phyloP scores from a whole-genome alignment of 768 basidiomycete genomes.

The Rhizopogon vesiculosus region DNA sequence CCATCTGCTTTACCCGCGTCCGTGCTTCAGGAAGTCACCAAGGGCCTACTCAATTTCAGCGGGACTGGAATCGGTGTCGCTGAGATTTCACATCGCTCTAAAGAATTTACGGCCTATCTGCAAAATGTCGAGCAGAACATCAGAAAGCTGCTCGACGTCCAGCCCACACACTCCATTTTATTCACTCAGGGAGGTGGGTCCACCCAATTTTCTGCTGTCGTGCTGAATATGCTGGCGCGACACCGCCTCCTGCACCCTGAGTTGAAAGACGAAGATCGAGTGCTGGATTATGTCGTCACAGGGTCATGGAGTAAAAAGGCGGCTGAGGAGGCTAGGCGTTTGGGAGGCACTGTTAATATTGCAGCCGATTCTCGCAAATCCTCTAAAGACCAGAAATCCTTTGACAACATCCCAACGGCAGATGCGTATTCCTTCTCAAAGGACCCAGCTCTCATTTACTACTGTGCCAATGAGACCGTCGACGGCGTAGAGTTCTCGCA shows the following conservation, averaged over 20 bases:
- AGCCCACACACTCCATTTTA: slow-evolving; percentile 78
- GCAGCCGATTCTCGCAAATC: slow-evolving; percentile 64
- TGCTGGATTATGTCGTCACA: slow-evolving; percentile 86
- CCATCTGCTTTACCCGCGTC: slow-evolving; percentile 88
- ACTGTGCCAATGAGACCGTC: slow-evolving; percentile 99
- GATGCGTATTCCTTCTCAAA: slow-evolving; percentile 68
- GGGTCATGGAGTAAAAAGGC: slow-evolving; percentile 93
- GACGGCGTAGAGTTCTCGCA: slow-evolving; percentile 86
- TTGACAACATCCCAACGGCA: slow-evolving; percentile 76
- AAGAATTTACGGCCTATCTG: slow-evolving; percentile 77
- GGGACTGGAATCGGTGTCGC: slow-evolving; percentile 92
- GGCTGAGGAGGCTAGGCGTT: slow-evolving; percentile 71
- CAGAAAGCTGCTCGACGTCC: slow-evolving; percentile 75
- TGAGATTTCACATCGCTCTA: slow-evolving; percentile 93
- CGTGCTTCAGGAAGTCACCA: slow-evolving; percentile 78
- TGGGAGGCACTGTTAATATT: slow-evolving; percentile 59
- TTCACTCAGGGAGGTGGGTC: slow-evolving; percentile 96
- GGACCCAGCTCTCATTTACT: slow-evolving; percentile 90
- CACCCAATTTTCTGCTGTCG: slow-evolving; percentile 86
- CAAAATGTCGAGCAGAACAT: slow-evolving; percentile 58
- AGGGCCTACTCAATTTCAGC: slow-evolving; percentile 86
- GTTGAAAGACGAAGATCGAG: slow-evolving; percentile 45
- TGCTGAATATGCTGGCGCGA: slow-evolving; percentile 86
- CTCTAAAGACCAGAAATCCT: slow-evolving; percentile 63
- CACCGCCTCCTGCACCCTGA: slow-evolving; percentile 74